Percentiles rank a stretch among this genome's conserved stretches.
Evolutionary conservation across 2,329 filamentous ascomycete species (phyloP).

Genomic region (Fusarium ramigenum): DNA sequence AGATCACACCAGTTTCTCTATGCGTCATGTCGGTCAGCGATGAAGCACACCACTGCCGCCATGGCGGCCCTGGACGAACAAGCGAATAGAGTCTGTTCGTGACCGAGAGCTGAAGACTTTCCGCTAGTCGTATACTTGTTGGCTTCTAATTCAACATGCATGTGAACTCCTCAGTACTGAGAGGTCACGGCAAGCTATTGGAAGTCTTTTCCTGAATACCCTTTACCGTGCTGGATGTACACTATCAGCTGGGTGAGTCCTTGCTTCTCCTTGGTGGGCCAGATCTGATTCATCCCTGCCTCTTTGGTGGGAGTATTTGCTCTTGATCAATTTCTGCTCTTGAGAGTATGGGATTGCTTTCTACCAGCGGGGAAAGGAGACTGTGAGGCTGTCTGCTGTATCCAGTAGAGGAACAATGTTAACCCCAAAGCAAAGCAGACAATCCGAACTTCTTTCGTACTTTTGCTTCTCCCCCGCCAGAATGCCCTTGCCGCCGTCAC

Average conservation of each 20-base stretch:
- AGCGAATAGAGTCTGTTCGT: no score
- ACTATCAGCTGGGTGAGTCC: no score
- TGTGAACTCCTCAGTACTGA: no score
- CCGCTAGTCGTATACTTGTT: no score
- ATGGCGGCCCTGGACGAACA: no score
- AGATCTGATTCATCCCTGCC: accelerated
- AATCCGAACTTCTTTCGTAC: not conserved
- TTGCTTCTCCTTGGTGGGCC: accelerated
- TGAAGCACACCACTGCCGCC: not conserved
- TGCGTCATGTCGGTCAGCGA: not conserved
- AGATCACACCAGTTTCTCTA: not conserved
- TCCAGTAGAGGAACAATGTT: not conserved
- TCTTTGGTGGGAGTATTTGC: accelerated
- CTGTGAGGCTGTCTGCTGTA: not conserved
- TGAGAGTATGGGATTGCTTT: not conserved
- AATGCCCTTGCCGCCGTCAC: no score
- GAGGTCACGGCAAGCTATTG: no score
- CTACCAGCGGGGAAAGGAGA: no score
- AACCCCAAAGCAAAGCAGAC: not conserved
- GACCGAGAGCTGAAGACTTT: not conserved
- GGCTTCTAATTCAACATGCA: not conserved
- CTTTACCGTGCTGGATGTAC: not conserved
- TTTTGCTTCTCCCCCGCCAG: not conserved
- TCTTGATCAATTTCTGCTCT: not conserved
- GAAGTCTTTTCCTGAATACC: not conserved